Base-by-base conservation (phyloP, 2,329 filamentous ascomycete genomes). In the Diaporthe citriasiana region DNA sequence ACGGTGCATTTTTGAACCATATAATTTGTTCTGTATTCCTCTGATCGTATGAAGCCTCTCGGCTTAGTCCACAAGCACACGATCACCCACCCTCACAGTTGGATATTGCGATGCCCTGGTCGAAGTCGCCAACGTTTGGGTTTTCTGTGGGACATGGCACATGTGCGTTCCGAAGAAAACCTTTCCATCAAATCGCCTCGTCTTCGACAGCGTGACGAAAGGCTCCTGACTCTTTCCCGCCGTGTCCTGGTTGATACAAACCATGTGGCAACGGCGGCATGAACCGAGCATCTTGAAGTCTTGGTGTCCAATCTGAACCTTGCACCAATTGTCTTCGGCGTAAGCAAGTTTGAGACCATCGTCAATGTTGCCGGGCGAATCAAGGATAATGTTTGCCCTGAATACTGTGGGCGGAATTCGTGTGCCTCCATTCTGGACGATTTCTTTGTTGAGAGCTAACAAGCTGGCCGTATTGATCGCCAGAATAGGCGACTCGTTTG, bases 401-500 rank as follows among this genome's bases (percentile, higher is more conserved):
- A 98, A 99, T 1, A 94, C 92, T 51, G 93, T 90, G 4, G 93
- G 89, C 30, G 91, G 87, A 4, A 95, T 91, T 0, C 89, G 86
- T 76, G 88, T 91, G n/a, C 90, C 90, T 27, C 89, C 89, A n/a
- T 85, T 87, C 5, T 84, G 82, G 70, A 84, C 88, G 78, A 98
- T 97, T 17, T 90, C 86, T 74, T 89, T 85, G 79, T 98, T 98
- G 10, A 98, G 84, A 2, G 88, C 89, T 60, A 94, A 91, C 63
- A 98, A 89, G 77, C 95, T 98, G 13, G 93, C 91, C 71, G 91
- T 89, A 27, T 94, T 95, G 72, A 98, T 92, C 60, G 94, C 90
- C 0, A 99, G 88, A 57, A 99, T 97, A 0, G 97, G 96, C 70
- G 95, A 97, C 82, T 98, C 97, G 81, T 99, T 99, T 33, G 95